These are phyloP conservation scores for Thraustochytrium sp. DNA, from an alignment of 352 stramenopile genomes.

Conservation along the genomic window DNA sequence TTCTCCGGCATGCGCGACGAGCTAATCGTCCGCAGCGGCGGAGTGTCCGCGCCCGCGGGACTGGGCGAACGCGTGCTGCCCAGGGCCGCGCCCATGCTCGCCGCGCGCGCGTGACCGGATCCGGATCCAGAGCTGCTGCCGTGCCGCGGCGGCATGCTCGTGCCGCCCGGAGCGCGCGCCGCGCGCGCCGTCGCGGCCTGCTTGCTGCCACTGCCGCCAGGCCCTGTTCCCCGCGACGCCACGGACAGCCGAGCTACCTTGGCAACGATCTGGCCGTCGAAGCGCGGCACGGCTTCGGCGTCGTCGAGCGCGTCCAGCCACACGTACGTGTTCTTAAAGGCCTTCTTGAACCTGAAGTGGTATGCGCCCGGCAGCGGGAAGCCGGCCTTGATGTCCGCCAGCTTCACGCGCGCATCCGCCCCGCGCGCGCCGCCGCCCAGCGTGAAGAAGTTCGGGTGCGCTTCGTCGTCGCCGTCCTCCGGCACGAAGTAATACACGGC, in stretches of 20 bases:
- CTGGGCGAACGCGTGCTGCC: too few relatives aligned
- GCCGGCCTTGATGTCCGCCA: conserved; percentile 33
- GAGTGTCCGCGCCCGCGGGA: too few relatives aligned
- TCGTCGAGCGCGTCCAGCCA: conserved; percentile 46
- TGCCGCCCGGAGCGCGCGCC: neutral
- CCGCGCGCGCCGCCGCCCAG: conserved; percentile 25
- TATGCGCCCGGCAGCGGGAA: conserved; percentile 49
- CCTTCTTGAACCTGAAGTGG: conserved; percentile 50
- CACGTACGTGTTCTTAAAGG: conserved; percentile 51
- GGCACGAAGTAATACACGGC: conserved; percentile 50
- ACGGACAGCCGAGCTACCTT: conserved; percentile 44
- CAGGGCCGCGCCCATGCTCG: neutral
- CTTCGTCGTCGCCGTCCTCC: conserved; percentile 49
- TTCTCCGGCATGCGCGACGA: neutral
- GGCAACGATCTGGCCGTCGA: conserved; percentile 44
- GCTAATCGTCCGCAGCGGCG: neutral
- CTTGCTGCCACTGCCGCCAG: neutral
- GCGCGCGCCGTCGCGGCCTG: neutral
- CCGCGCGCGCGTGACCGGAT: neutral
- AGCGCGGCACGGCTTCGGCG: conserved; percentile 44
- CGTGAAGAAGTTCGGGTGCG: conserved; percentile 49
- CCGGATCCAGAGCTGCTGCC: neutral
- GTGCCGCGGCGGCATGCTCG: neutral
- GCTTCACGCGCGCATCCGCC: neutral
- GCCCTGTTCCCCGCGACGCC: neutral